Conservation (phyloP, 1,284 basidiomycete genomes). For the Tranzscheliella williamsii region DNA sequence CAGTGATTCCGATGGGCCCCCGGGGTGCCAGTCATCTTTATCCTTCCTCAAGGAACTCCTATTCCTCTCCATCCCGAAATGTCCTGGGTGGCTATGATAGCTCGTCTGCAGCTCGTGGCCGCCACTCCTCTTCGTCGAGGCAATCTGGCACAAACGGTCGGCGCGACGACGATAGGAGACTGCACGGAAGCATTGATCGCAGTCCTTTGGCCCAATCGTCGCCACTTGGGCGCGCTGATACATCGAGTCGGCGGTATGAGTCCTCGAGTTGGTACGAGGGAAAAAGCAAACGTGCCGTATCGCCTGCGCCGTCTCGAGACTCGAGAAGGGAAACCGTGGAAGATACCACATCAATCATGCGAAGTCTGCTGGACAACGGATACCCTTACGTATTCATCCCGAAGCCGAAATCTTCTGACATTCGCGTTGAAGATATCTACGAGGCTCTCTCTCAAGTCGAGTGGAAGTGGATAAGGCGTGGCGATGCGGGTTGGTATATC, state of each 20-base stretch:
- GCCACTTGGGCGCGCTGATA: no score
- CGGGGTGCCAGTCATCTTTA: slow-evolving; percentile 3
- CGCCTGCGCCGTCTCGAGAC: no score
- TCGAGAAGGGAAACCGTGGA: not conserved
- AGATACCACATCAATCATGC: slow-evolving; percentile 14
- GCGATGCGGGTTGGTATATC: slow-evolving; percentile 58
- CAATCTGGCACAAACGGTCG: not conserved
- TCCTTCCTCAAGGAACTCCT: not conserved
- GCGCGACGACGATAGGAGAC: not conserved
- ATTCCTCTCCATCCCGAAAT: not conserved
- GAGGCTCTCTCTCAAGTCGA: slow-evolving; percentile 34
- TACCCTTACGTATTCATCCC: slow-evolving; percentile 44
- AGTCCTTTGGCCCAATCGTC: not conserved
- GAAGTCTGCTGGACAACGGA: slow-evolving; percentile 9
- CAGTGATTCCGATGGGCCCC: slow-evolving; percentile 12
- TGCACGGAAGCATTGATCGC: not conserved
- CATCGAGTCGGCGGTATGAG: no score
- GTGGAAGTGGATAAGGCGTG: slow-evolving; percentile 49
- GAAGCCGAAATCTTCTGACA: slow-evolving; percentile 22
- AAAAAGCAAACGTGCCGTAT: no score
- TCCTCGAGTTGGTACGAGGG: not conserved
- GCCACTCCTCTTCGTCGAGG: not conserved
- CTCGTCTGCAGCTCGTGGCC: not conserved
- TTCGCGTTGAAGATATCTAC: slow-evolving; percentile 42
- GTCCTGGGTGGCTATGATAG: not conserved